These are phyloP conservation scores for Prunus dulcis DNA, from an alignment of 306 rosid species.

Conservation along the genomic window DNA sequence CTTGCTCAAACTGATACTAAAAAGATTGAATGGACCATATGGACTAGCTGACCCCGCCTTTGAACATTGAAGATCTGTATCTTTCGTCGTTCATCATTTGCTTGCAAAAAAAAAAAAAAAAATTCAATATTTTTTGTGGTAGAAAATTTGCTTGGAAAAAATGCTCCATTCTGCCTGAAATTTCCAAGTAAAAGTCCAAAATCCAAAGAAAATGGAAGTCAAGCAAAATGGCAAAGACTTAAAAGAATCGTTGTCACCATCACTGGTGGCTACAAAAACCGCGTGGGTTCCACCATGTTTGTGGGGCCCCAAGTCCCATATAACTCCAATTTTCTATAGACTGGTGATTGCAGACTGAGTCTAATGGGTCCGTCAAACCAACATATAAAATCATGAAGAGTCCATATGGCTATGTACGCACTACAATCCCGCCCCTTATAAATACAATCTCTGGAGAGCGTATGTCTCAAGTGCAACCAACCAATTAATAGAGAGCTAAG, in stretches of 20 bases:
- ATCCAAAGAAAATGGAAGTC: conserved; percentile 9
- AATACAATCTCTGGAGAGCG: not conserved
- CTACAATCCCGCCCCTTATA: not conserved
- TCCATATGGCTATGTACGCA: not conserved
- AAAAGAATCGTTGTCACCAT: not conserved
- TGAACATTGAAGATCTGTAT: not conserved
- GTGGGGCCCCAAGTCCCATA: not conserved
- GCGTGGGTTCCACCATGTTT: conserved; percentile 50
- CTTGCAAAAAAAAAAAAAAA: not conserved
- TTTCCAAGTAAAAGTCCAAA: conserved; percentile 51
- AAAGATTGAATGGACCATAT: conserved; percentile 14
- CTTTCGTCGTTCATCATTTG: not conserved
- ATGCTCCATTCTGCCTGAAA: not conserved
- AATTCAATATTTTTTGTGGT: not conserved
- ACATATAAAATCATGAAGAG: not conserved
- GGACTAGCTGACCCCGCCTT: conserved; percentile 21
- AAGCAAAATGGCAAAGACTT: not conserved
- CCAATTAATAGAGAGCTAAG: not conserved
- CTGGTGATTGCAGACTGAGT: conserved; percentile 28
- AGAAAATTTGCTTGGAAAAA: conserved; percentile 17
- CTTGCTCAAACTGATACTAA: conserved; percentile 23
- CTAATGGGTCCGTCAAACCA: not conserved
- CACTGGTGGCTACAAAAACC: conserved; percentile 32
- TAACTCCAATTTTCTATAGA: not conserved
- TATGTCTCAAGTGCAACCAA: conserved; percentile 7